Base-by-base conservation (phyloP, 106 monocot species). In the Alisma plantagoaquatica region DNA sequence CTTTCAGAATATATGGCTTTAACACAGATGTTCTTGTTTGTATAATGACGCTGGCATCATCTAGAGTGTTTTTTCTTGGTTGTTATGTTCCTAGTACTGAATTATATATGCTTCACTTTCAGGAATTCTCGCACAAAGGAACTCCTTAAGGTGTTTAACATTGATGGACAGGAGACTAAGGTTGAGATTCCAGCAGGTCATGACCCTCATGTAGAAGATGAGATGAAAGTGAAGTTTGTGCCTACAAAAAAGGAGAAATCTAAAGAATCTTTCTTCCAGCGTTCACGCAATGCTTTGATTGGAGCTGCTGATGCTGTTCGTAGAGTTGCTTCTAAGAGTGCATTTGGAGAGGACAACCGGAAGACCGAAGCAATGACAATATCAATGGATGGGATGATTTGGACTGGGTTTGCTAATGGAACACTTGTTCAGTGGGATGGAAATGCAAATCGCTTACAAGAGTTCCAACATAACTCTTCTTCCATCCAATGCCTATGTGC, bases 101-200 rank as follows among this genome's bases (percentile, higher is more conserved):
- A n/a, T n/a, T n/a, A n/a, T n/a, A n/a, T n/a, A n/a, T n/a, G n/a
- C 54, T 3, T 45, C 41, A 2, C 43, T 14, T 33, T 25, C 53
- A 98, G 96, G 96, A 89, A 98, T 79, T 70, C 81, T 55, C 81
- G 81, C 27, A 84, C 81, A 48, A 84, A 82, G 71, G 89, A 89
- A 20, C 82, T 98, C 19, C 30, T 98, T 35, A 98, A 85, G 65
- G 85, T 98, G 17, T 82, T 98, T 61, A 71, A 71, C 51, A 72
- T 89, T 56, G 89, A 98, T 67, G 96, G 96, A 29, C 88, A 84
- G 33, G 96, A 82, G 60, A 66, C 61, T 31, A 66, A 73, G 26
- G 29, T 81, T 33, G 96, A 98, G 4, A 31, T 64, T 11, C 57
- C 55, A 66, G 24, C 65, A 44, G 49, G 10, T 6, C 75, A 74